Base-by-base conservation (phyloP, 345 rosid species). In the Pistacia vera region DNA sequence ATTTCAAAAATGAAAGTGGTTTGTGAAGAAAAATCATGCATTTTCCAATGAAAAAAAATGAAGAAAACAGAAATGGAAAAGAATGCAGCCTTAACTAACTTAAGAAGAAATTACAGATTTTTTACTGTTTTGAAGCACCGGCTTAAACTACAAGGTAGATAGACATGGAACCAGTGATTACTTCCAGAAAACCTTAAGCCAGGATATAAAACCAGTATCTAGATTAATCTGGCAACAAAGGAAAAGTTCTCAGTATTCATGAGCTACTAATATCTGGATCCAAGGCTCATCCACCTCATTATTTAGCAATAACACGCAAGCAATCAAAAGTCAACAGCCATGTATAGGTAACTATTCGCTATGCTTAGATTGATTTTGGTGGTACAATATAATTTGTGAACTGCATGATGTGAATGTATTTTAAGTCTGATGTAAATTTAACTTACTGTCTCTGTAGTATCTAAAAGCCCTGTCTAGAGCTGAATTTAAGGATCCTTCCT, bases 401-500 rank as follows among this genome's bases (percentile, higher is more conserved):
- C 36, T 36, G 57, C 38, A 38, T 38, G 49, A 20, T 5, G 22
- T 10, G 12, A 11, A 51, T 25, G 30, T 16, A 28, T 28, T 30
- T 63, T 63, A n/a, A 35, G 51, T 38, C 52, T 2, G 2, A 17
- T 18, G 5, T 4, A 7, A 30, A 22, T 35, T 56, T 33, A 52
- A 77, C 91, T 83, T 83, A 88, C 92, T 85, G 28, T 70, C 77
- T 79, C 75, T 79, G 62, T 80, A 86, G 71, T 71, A 77, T 62
- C 83, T 48, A 83, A 88, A 85, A 75, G 92, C 90, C 36, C 90
- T 87, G 58, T 83, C 84, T 22, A 88, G 83, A 69, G 92, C 86
- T 63, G 77, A 59, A 71, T 81, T 71, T 25, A 86, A 74, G 70
- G 92, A 88, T 72, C 86, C 87, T 82, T 83, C 88, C 77, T 86